A percentile compares a stretch with the other conserved stretches of the same genome.
Evolutionary conservation across 2,329 filamentous ascomycete genomes (phyloP).

Genomic region (Trichophyton equinum): DNA sequence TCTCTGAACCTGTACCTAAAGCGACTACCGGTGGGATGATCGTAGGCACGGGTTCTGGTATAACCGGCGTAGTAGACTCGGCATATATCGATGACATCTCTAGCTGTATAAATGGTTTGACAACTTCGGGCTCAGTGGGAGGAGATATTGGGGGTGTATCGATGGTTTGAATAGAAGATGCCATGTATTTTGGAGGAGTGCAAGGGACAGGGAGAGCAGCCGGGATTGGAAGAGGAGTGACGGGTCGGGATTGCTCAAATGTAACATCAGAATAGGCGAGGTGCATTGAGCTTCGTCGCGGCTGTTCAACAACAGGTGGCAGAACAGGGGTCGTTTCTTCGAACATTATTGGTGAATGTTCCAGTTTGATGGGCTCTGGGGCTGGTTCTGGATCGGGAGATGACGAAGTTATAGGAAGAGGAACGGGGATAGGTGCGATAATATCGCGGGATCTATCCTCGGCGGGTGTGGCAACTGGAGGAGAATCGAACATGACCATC

Average conservation of each 20-base stretch:
- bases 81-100: constrained; percentile 22
- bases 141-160: constrained; percentile 8
- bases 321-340: constrained; percentile 27
- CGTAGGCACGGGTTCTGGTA: constrained; percentile 10
- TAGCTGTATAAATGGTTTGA: constrained; percentile 13
- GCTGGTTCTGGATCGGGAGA: constrained; percentile 7
- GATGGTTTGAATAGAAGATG: constrained; percentile 10
- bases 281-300: constrained; percentile 18
- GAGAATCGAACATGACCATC: constrained; percentile 21
- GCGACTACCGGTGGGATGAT: not conserved
- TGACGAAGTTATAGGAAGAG: constrained; percentile 4
- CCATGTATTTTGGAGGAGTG: not conserved
- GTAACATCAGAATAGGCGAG: constrained; percentile 23
- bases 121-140: not conserved
- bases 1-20: constrained; percentile 7
- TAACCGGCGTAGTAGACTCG: constrained; percentile 12
- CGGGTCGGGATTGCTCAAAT: constrained; percentile 23
- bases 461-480: constrained; percentile 22
- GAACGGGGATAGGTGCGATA: not conserved
- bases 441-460: not conserved
- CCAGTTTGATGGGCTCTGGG: constrained; percentile 18
- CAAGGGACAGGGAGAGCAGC: not conserved
- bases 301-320: constrained; percentile 31
- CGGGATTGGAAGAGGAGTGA: not conserved
- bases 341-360: constrained; percentile 22